phyloP scores from a whole-genome alignment of 768 basidiomycete species.

The Pleurotus giganteus region DNA sequence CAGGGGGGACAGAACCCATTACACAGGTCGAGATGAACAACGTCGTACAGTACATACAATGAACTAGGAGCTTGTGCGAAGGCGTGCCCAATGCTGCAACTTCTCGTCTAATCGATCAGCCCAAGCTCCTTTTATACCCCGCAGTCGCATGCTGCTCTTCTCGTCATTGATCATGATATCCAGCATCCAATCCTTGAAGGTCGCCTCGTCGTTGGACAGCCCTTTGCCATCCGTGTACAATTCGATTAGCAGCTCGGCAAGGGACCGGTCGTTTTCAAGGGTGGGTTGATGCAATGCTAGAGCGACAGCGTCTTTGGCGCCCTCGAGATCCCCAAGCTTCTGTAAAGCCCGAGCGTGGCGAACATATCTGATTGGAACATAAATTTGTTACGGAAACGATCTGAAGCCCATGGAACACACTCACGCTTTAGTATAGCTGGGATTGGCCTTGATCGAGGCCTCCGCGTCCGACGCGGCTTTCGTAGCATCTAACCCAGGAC shows the following conservation, averaged over 20 bases:
- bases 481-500: slow-evolving; percentile 20
- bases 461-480: slow-evolving; percentile 32
- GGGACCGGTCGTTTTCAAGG: background rate
- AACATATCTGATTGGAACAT: slow-evolving; percentile 2
- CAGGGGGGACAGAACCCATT: too few species aligned
- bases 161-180: slow-evolving; percentile 9
- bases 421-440: slow-evolving; percentile 30
- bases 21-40: too few species aligned
- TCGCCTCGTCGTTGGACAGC: background rate
- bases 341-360: slow-evolving; percentile 6
- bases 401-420: slow-evolving; percentile 7
- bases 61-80: background rate
- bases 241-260: background rate
- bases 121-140: slow-evolving; percentile 4
- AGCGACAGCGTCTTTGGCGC: slow-evolving; percentile 8
- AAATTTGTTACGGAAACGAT: background rate
- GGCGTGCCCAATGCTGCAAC: background rate
- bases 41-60: too few species aligned
- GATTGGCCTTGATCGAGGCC: slow-evolving; percentile 22
- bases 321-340: background rate
- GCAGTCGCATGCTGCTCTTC: background rate
- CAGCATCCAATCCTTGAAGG: slow-evolving; percentile 7
- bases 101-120: slow-evolving; percentile 1
- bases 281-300: background rate
- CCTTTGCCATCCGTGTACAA: slow-evolving; percentile 10